Evolutionary conservation across 176 grass and related monocot species (phyloP).

Genomic region (Oropetium thomaeum): DNA sequence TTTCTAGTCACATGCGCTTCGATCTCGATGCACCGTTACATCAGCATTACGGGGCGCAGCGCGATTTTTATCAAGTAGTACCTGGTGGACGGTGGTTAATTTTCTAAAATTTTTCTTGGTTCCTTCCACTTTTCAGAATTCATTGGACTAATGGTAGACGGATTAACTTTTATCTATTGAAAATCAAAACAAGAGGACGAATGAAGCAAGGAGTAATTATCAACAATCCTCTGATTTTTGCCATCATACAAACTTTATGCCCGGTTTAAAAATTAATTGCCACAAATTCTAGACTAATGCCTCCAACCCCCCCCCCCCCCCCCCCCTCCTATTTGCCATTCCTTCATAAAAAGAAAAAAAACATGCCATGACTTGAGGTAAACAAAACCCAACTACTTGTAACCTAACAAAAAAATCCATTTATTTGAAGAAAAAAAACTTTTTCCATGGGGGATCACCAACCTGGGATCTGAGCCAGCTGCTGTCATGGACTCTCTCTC

Average conservation of each 20-base stretch:
- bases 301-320: too few species aligned
- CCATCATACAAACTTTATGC: neutral
- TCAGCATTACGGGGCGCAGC: neutral
- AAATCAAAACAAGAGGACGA: too few species aligned
- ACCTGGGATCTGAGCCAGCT: neutral
- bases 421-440: too few species aligned
- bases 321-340: neutral
- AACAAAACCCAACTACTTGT: neutral
- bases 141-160: too few species aligned
- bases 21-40: conserved; percentile 36
- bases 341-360: neutral
- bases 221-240: neutral
- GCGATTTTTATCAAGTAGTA: neutral
- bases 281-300: neutral
- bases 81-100: conserved; percentile 10
- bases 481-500: neutral
- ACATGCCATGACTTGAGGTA: neutral
- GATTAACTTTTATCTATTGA: too few species aligned
- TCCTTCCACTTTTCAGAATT: neutral
- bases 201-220: too few species aligned
- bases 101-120: neutral
- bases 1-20: conserved; percentile 37
- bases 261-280: neutral
- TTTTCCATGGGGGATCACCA: neutral
- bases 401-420: neutral